Conservation (phyloP, 345 rosid genomes). For the Anastatica hierochuntica region DNA sequence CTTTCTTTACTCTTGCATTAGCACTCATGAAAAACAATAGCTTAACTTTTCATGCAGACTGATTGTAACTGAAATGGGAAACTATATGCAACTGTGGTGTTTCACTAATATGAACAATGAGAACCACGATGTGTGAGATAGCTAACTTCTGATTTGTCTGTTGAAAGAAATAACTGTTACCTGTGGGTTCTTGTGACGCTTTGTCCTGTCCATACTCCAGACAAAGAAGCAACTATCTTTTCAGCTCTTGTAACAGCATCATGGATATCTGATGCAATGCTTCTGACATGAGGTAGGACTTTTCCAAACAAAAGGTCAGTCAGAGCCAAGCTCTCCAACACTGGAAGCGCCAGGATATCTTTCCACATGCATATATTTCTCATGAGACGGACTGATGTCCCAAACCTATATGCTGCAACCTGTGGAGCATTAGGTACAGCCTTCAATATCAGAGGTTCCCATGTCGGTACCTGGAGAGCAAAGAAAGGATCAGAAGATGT, state of each 20-base stretch:
- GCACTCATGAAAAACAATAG: not conserved
- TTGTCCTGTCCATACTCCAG: conserved; percentile 76
- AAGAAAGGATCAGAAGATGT: conserved; percentile 1
- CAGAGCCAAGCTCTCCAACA: conserved; percentile 74
- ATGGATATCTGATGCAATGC: conserved; percentile 63
- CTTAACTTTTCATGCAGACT: conserved; percentile 1
- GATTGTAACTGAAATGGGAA: not conserved
- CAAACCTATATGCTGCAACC: conserved; percentile 82
- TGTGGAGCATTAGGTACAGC: conserved; percentile 81
- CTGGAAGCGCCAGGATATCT: conserved; percentile 40
- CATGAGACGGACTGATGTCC: conserved; percentile 75
- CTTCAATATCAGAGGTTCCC: conserved; percentile 70
- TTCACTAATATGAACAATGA: not conserved
- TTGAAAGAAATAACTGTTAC: too few relatives aligned
- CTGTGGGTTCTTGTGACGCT: conserved; percentile 49
- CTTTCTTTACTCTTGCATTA: not conserved
- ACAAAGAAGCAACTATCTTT: conserved; percentile 61
- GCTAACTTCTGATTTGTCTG: not conserved
- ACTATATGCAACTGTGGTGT: not conserved
- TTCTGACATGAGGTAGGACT: conserved; percentile 73
- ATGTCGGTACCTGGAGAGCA: conserved; percentile 64
- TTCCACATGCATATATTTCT: conserved; percentile 88
- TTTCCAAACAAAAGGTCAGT: conserved; percentile 72
- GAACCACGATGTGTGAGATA: not conserved
- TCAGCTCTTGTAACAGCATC: conserved; percentile 79